Evolutionary conservation across 768 basidiomycete species (phyloP).

Genomic region (Xanthoconium stramineum): DNA sequence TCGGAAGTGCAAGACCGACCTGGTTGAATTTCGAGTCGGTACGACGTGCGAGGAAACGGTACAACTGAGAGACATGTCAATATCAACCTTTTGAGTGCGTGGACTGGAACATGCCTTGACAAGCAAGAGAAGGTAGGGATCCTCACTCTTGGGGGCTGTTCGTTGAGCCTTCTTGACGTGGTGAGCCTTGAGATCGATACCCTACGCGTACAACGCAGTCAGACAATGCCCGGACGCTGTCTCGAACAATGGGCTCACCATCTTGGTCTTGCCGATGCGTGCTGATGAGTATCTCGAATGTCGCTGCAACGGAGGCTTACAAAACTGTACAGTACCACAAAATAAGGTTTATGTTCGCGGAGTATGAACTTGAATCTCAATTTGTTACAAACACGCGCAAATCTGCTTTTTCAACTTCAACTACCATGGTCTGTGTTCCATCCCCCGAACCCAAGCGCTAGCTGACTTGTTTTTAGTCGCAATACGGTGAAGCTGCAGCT

Average conservation of each 20-base stretch:
- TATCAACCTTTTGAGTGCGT: conserved; percentile 3
- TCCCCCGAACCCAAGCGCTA: neutral
- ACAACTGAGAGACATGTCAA: conserved; percentile 57
- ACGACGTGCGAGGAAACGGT: conserved; percentile 97
- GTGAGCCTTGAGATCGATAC: conserved; percentile 94
- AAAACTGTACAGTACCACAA: conserved; percentile 58
- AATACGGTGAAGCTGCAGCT: conserved; percentile 66
- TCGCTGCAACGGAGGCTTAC: conserved; percentile 47
- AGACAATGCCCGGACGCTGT: conserved; percentile 21
- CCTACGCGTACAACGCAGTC: conserved; percentile 43
- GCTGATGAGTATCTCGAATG: conserved; percentile 45
- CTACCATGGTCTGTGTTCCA: conserved; percentile 61
- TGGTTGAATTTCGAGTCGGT: conserved; percentile 97
- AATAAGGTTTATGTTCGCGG: conserved; percentile 36
- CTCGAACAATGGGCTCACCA: conserved; percentile 65
- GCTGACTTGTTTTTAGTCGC: conserved; percentile 16
- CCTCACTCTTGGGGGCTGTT: conserved; percentile 96
- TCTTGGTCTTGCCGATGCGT: conserved; percentile 64
- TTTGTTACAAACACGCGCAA: conserved; percentile 45
- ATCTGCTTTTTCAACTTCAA: conserved; percentile 44
- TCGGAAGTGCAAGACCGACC: conserved; percentile 52
- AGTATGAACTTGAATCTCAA: conserved; percentile 26
- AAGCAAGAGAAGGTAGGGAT: conserved; percentile 96
- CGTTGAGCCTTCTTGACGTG: conserved; percentile 98
- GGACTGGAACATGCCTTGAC: conserved; percentile 71